A percentile compares a stretch with the other conserved stretches of the same genome.
Conservation (phyloP, 2,329 filamentous ascomycete species). For the Claviceps purpurea region DNA sequence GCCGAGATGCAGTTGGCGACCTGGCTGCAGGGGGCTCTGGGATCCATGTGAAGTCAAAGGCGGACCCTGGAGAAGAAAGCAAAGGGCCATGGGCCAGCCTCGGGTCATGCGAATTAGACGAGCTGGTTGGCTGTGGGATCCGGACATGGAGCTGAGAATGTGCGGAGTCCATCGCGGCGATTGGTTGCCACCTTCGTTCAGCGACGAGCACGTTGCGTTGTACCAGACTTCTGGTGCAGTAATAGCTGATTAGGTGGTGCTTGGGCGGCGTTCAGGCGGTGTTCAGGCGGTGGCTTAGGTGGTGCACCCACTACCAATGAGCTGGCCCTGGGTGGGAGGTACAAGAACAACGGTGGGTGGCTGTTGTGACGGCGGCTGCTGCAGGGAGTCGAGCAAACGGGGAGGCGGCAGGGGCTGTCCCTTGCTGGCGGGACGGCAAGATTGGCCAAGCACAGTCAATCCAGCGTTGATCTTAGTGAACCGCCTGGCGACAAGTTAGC, state of each 20-base stretch:
- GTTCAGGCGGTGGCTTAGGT: neutral
- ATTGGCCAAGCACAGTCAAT: neutral
- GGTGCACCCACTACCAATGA: too few species aligned
- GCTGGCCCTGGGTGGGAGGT: too few species aligned
- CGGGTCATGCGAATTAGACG: neutral
- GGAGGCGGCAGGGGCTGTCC: neutral
- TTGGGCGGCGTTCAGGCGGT: neutral
- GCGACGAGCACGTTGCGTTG: constrained; percentile 1
- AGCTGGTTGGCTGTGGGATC: neutral
- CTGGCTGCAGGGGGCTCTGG: neutral
- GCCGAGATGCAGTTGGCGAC: neutral
- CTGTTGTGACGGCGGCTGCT: neutral
- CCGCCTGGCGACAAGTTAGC: neutral
- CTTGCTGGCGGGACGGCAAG: too few species aligned
- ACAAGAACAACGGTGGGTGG: too few species aligned
- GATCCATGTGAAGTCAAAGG: constrained; percentile 5
- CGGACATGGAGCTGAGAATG: constrained; percentile 2
- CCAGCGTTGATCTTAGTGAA: neutral
- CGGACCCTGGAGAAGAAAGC: constrained; percentile 1
- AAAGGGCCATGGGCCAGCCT: neutral
- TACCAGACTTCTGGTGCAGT: neutral
- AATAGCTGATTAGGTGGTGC: too few species aligned
- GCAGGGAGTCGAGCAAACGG: neutral
- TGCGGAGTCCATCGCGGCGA: constrained; percentile 4
- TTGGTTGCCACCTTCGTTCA: constrained; percentile 1